Percentiles rank a stretch among this genome's conserved stretches.
These are phyloP conservation scores for Clonostachys solani DNA, from an alignment of 2,329 filamentous ascomycete species.

Conservation along the genomic window DNA sequence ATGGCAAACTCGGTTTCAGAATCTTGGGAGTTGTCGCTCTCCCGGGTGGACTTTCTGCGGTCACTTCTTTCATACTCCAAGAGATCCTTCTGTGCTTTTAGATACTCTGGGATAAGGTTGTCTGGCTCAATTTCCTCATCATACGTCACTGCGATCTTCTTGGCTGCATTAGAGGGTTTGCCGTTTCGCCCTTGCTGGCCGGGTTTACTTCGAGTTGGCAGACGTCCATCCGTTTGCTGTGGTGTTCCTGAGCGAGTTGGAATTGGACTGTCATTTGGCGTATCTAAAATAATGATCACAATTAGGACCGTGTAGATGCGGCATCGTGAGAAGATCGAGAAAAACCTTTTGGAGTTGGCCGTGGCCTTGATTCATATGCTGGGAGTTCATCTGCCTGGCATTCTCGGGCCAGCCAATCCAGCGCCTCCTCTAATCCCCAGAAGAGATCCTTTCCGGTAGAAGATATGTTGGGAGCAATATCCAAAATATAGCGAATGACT, in stretches of 20 bases:
- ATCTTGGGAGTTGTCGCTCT: conserved; percentile 8
- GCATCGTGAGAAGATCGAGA: neutral
- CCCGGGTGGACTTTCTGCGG: conserved; percentile 7
- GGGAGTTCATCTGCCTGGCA: conserved; percentile 66
- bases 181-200: conserved; percentile 26
- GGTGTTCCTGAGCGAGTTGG: conserved; percentile 47
- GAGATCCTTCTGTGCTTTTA: conserved; percentile 69
- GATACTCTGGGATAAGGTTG: conserved; percentile 68
- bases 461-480: conserved; percentile 60
- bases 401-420: conserved; percentile 88
- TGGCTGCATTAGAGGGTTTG: conserved; percentile 21
- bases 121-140: conserved; percentile 73
- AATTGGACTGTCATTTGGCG: conserved; percentile 42
- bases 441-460: conserved; percentile 58
- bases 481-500: conserved; percentile 61
- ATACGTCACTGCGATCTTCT: conserved; percentile 43
- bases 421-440: conserved; percentile 82
- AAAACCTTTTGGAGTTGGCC: neutral
- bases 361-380: conserved; percentile 50
- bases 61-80: conserved; percentile 50
- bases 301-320: neutral
- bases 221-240: conserved; percentile 7
- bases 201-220: too few relatives aligned
- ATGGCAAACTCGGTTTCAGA: conserved; percentile 40
- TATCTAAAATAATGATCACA: conserved; percentile 20